Evolutionary conservation across 2,329 filamentous ascomycete species (phyloP).

Genomic region (Erysiphe pulchra): DNA sequence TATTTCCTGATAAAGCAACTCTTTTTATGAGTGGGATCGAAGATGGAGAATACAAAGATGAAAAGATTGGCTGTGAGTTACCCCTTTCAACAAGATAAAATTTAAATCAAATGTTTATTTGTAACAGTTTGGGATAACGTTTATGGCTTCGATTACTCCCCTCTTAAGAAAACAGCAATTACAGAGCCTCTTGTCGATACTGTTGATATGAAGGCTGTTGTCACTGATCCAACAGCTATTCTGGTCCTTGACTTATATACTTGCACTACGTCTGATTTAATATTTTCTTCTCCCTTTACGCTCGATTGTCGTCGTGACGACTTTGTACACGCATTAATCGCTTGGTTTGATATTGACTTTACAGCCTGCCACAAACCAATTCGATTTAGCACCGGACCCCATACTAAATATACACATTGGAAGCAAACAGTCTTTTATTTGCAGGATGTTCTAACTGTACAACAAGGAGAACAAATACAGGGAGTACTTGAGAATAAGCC

Average conservation of each 20-base stretch:
- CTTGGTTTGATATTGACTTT: slow-evolving; percentile 99
- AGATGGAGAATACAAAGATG: slow-evolving; percentile 97
- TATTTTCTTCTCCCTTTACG: slow-evolving; percentile 56
- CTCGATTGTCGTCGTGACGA: slow-evolving; percentile 63
- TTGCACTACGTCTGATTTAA: slow-evolving; percentile 57
- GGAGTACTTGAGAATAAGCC: slow-evolving; percentile 61
- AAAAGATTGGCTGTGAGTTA: slow-evolving; percentile 89
- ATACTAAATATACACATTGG: slow-evolving; percentile 99
- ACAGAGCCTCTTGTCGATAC: slow-evolving; percentile 94
- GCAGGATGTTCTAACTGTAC: slow-evolving; percentile 73
- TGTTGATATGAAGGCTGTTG: slow-evolving; percentile 88
- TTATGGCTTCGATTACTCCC: slow-evolving; percentile 90
- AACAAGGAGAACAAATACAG: slow-evolving; percentile 56
- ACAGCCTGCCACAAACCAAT: slow-evolving; percentile 95
- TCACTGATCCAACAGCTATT: slow-evolving; percentile 69
- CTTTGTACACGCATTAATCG: slow-evolving; percentile 86
- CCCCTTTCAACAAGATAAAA: background rate
- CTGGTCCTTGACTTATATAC: slow-evolving; percentile 86
- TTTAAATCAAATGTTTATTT: background rate
- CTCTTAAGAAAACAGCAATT: slow-evolving; percentile 78
- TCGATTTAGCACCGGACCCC: slow-evolving; percentile 84
- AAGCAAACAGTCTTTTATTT: slow-evolving; percentile 99
- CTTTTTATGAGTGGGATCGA: slow-evolving; percentile 95
- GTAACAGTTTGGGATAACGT: slow-evolving; percentile 89
- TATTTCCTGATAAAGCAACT: slow-evolving; percentile 97